These are phyloP conservation scores for Pseudogymnoascus verrucosus DNA, from an alignment of 2,329 filamentous ascomycete genomes.

Conservation along the genomic window DNA sequence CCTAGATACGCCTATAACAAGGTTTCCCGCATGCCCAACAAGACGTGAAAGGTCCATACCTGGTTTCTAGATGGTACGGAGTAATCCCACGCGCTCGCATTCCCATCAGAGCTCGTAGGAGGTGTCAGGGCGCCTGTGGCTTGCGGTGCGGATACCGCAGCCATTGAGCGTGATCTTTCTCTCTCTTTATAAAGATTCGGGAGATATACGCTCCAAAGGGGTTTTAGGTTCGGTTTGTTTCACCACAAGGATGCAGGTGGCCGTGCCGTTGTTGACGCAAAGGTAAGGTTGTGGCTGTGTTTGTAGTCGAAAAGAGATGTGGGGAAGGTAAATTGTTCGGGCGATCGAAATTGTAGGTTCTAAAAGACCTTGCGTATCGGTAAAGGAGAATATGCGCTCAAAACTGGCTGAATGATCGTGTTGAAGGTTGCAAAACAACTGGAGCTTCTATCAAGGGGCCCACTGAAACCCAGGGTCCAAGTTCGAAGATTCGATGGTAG, in stretches of 20 bases:
- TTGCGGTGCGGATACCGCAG: conserved; percentile 30
- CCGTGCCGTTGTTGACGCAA: conserved; percentile 6
- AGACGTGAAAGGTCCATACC: conserved; percentile 17
- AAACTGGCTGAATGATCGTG: conserved; percentile 4
- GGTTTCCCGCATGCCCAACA: background rate
- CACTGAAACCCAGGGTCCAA: conserved; percentile 5
- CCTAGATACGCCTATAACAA: background rate
- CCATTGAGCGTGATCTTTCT: conserved; percentile 19
- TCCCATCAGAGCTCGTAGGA: conserved; percentile 25
- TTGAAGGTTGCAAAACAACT: conserved; percentile 5
- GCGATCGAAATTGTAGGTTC: conserved; percentile 2
- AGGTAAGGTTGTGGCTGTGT: conserved; percentile 3
- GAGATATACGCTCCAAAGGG: background rate
- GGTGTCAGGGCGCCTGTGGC: conserved; percentile 26
- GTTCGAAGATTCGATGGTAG: conserved; percentile 1
- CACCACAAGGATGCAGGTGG: conserved; percentile 5
- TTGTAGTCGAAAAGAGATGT: background rate
- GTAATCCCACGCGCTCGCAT: conserved; percentile 25
- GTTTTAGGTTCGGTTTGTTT: conserved; percentile 6
- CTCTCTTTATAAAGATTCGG: conserved; percentile 2
- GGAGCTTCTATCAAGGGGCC: conserved; percentile 3
- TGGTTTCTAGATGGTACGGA: conserved; percentile 23
- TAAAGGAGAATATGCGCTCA: background rate
- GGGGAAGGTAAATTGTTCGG: background rate
- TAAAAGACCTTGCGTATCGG: background rate